Evolutionary conservation across 208 protist genomes (phyloP).

Genomic region (Blastocrithidia nonstop): DNA sequence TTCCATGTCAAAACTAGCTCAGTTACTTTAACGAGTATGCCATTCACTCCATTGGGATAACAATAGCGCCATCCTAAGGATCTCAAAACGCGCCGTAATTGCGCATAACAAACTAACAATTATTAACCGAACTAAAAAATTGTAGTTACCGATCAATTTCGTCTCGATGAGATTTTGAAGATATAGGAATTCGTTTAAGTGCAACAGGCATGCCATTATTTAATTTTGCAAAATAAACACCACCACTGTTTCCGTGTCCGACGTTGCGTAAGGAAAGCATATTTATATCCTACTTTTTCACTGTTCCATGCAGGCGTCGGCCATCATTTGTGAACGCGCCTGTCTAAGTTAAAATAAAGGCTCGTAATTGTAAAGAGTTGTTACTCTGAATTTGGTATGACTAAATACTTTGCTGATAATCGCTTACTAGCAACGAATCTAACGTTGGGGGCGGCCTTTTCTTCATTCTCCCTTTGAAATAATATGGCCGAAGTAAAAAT

Average conservation of each 20-base stretch:
- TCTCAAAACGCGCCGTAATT: slow-evolving; percentile 84
- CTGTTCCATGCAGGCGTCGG: slow-evolving; percentile 36
- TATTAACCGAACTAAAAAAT: slow-evolving; percentile 58
- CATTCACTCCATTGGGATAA: slow-evolving; percentile 87
- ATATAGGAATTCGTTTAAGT: slow-evolving; percentile 78
- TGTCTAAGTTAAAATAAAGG: slow-evolving; percentile 67
- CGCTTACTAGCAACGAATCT: slow-evolving; percentile 46
- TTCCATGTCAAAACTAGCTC: slow-evolving; percentile 56
- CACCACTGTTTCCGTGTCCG: slow-evolving; percentile 58
- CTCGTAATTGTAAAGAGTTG: slow-evolving; percentile 73
- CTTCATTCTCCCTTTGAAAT: slow-evolving; percentile 34
- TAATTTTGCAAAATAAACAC: slow-evolving; percentile 54
- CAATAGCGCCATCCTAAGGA: slow-evolving; percentile 59
- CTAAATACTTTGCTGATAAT: slow-evolving; percentile 47
- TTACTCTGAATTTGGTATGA: slow-evolving; percentile 83
- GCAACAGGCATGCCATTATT: slow-evolving; percentile 51
- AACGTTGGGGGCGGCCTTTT: slow-evolving; percentile 38
- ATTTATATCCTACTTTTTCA: slow-evolving; percentile 75
- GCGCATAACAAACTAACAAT: slow-evolving; percentile 75
- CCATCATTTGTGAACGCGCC: slow-evolving; percentile 81
- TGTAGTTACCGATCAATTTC: slow-evolving; percentile 74
- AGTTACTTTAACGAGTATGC: slow-evolving; percentile 75
- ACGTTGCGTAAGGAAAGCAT: slow-evolving; percentile 33
- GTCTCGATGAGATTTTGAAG: slow-evolving; percentile 71
- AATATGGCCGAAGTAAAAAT: slow-evolving; percentile 2